A percentile compares a stretch with the other conserved stretches of the same genome.
Conservation (phyloP, 257 asterid species). For the Henckelia pumila region DNA sequence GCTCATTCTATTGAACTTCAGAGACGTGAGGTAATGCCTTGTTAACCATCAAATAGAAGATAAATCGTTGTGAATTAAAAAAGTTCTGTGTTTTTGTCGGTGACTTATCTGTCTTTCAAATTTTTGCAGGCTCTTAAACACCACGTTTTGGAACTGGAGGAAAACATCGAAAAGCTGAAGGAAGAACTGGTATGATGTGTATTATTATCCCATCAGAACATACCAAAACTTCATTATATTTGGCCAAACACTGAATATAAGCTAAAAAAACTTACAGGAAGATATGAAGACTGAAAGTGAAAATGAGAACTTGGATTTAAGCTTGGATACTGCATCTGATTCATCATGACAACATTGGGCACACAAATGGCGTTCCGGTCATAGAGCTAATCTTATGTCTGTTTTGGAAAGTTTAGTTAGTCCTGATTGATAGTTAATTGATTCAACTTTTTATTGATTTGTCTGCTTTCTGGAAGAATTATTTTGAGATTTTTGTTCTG, state of each 20-base stretch:
- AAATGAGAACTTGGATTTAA: conserved; percentile 34
- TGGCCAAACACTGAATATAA: background rate
- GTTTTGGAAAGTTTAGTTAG: background rate
- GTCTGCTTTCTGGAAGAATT: background rate
- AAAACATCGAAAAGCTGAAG: conserved; percentile 57
- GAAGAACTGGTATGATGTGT: conserved; percentile 53
- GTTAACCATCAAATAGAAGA: conserved; percentile 2
- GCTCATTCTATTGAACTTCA: conserved; percentile 92
- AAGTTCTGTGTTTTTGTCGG: background rate
- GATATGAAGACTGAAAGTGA: conserved; percentile 43
- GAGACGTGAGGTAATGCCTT: conserved; percentile 70
- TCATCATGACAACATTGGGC: background rate
- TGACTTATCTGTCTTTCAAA: background rate
- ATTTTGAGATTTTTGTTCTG: background rate
- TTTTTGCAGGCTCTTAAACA: conserved; percentile 71
- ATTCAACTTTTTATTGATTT: background rate
- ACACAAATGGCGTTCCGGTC: background rate
- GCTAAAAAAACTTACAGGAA: conserved; percentile 42
- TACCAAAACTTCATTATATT: background rate
- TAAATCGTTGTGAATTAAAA: background rate
- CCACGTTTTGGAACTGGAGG: conserved; percentile 65
- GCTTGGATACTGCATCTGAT: conserved; percentile 37
- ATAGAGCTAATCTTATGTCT: background rate
- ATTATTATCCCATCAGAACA: background rate
- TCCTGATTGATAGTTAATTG: background rate